A percentile compares a stretch with the other conserved stretches of the same genome.
These are phyloP conservation scores for Coemansia sp. DNA, from an alignment of 192 early-diverging fungal genomes.

Conservation along the genomic window DNA sequence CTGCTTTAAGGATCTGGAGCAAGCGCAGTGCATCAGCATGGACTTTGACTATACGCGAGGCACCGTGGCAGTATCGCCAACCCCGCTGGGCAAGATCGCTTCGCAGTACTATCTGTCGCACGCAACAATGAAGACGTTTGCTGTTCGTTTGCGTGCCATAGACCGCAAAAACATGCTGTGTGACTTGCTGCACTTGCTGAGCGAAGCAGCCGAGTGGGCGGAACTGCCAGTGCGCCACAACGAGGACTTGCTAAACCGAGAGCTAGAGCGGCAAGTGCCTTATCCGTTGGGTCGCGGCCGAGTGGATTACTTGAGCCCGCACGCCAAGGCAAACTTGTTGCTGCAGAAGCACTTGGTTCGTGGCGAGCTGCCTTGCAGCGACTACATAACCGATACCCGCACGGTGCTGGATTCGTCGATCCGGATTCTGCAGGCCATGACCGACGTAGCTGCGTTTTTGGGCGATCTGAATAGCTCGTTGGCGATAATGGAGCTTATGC, in stretches of 20 bases:
- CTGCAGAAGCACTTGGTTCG: conserved; percentile 87
- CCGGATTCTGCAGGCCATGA: conserved; percentile 92
- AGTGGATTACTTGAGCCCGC: conserved; percentile 74
- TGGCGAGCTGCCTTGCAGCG: conserved; percentile 74
- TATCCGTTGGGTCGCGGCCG: conserved; percentile 55
- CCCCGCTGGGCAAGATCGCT: conserved; percentile 76
- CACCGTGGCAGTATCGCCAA: conserved; percentile 57
- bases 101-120: conserved; percentile 91
- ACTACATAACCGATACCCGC: conserved; percentile 88
- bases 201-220: conserved; percentile 82
- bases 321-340: conserved; percentile 87
- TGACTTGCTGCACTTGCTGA: conserved; percentile 72
- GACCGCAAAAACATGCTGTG: conserved; percentile 52
- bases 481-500: conserved; percentile 78
- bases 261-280: conserved; percentile 72
- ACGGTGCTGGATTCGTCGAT: conserved; percentile 90
- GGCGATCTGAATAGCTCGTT: conserved; percentile 65
- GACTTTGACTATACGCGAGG: conserved; percentile 36
- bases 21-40: conserved; percentile 68
- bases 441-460: conserved; percentile 75
- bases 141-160: conserved; percentile 54
- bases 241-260: conserved; percentile 86
- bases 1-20: conserved; percentile 65
- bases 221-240: conserved; percentile 94
- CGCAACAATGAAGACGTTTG: conserved; percentile 71